Base-by-base conservation (phyloP, 2,329 filamentous ascomycete species). In the Alternaria gansuensis region DNA sequence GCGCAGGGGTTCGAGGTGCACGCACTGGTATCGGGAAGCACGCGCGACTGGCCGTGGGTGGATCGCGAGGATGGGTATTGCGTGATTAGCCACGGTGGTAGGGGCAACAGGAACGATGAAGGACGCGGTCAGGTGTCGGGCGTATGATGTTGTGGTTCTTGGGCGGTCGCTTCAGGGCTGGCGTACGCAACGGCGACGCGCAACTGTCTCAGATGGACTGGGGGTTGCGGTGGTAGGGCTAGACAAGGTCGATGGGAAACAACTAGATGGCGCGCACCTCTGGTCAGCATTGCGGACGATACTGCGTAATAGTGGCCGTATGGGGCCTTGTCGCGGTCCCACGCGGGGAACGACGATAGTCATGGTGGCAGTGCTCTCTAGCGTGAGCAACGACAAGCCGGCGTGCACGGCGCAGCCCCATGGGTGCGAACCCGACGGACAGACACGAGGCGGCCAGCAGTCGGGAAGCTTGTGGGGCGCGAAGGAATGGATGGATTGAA, bases 251-350 rank as follows among this genome's bases (percentile, higher is more conserved):
- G 52, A 51, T 51, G 55, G 26, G 36, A 60, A 55, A 49, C 54
- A 50, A 65, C 68, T 69, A 59, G 58, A 68, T 46, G 62, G 57
- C 59, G 68, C 63, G 63, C 62, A 54, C 58, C 65, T 31, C 59
- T 63, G 65, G 70, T 76, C 65, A 76, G 73, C 72, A 76, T 74
- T 63, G 67, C 67, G 72, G 65, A 67, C 41, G 51, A 59, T 58
- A 56, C 55, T 51, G 63, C 57, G 60, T 56, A 56, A 59, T 54
- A 66, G 70, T 64, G 67, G 65, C 65, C 62, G 61, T 59, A 46
- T 51, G 53, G 56, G 59, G 52, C 54, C 51, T 51, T 56, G 54
- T 65, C 50, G 58, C 65, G 64, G 67, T 55, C 51, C 57, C 60
- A 61, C 61, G 66, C 67, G 69, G 67, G 61, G 64, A 68, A 51